Evolutionary conservation across 1,139 yeast genomes (phyloP), one percentile per base, ranked within the genome.

Genomic region (Arxiozyma telluris): DNA sequence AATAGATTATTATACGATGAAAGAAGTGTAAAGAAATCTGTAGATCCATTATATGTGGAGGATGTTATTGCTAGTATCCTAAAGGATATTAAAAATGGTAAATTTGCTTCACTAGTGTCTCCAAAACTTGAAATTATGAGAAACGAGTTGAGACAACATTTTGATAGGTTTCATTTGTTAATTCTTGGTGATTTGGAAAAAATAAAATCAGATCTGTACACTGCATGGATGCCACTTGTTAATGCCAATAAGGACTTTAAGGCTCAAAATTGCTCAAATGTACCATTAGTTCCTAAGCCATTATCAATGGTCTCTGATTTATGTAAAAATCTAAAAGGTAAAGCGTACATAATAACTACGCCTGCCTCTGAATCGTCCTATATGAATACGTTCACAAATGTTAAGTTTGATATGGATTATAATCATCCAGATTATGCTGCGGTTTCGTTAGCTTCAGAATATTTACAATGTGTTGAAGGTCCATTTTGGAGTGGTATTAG

Each of bases 401-500:
- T 87, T 17, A 89, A 94, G 1, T 62, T 66, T 34, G 50, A 61
- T 51, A 73, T 79, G 12, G 81, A 82, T 58, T 88, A 84, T 64
- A 69, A 76, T 34, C 77, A 85, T 54, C 78, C 79, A 18, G 97
- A 91, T 62, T 74, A 83, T 44, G 83, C 87, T 53, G 83, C 84
- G 30, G 77, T 93, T 49, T 78, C 84, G 0, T 76, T 93, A 22
- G 89, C 93, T 8, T 77, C 86, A 12, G 91, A 87, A 55, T 87
- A 84, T 64, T 74, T 94, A 57, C 85, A 84, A 61, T 87, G 91
- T 34, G 89, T 89, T 25, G 99, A 94, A 70, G 99, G 99, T 1
- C 98, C 98, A 43, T 84, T 93, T 61, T 93, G 98, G 98, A 80
- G 90, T 65, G 96, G 94, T 51, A 87, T 94, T 44, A 81, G 99